Conservation (phyloP, 2,329 filamentous ascomycete species). For the Epichloe glyceriae region DNA sequence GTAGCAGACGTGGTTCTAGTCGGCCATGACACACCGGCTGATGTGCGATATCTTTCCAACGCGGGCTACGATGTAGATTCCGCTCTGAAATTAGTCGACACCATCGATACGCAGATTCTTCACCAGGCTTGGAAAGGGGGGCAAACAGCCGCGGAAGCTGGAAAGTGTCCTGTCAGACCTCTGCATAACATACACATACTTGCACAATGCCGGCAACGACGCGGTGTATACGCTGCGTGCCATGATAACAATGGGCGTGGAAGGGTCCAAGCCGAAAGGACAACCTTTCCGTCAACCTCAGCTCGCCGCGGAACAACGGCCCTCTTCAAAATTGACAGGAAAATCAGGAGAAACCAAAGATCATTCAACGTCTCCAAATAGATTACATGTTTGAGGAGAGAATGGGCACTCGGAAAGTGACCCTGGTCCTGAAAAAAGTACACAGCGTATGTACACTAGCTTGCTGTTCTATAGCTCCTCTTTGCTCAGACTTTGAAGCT, state of each 20-base stretch:
- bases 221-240: constrained; percentile 67
- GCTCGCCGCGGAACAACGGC: not conserved
- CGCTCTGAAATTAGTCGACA: constrained; percentile 42
- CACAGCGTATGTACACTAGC: not conserved
- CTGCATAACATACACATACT: constrained; percentile 45
- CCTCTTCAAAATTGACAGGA: not conserved
- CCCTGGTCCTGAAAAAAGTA: not conserved
- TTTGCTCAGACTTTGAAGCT: constrained; percentile 5
- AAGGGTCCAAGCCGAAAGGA: constrained; percentile 4
- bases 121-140: constrained; percentile 49
- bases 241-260: constrained; percentile 40
- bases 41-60: constrained; percentile 53
- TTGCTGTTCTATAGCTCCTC: not conserved
- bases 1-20: constrained; percentile 55
- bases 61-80: constrained; percentile 50
- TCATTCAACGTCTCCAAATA: not conserved
- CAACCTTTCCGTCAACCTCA: not conserved
- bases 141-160: constrained; percentile 42
- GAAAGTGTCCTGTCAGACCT: constrained; percentile 49
- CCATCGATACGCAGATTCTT: constrained; percentile 61
- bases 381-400: constrained; percentile 3
- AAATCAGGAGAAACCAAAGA: too few species aligned
- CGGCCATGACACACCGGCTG: constrained; percentile 58
- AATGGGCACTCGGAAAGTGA: not conserved
- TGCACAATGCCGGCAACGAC: constrained; percentile 87